Evolutionary conservation across 768 basidiomycete genomes (phyloP).

Genomic region (Gautieria morchelliformis): DNA sequence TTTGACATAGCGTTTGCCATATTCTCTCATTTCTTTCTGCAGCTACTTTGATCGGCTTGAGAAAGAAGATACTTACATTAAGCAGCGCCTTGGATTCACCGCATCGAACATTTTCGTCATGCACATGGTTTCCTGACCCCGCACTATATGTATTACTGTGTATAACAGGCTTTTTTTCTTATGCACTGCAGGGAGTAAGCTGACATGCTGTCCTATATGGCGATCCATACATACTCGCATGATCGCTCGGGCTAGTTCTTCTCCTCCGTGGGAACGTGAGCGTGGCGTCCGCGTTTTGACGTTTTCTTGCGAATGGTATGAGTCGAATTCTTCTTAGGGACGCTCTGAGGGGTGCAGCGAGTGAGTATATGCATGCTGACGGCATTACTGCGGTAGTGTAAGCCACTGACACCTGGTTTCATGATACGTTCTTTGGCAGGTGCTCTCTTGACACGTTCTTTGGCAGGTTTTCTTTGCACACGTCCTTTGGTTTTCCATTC

Average conservation of each 20-base stretch:
- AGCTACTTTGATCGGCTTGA: constrained; percentile 55
- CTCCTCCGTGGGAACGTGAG: not conserved
- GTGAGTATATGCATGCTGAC: not conserved
- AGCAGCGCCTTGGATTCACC: constrained; percentile 56
- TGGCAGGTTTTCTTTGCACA: no score
- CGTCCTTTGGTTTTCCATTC: not conserved
- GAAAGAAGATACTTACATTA: constrained; percentile 51
- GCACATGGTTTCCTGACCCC: constrained; percentile 44
- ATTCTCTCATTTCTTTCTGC: constrained; percentile 1
- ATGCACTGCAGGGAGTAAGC: not conserved
- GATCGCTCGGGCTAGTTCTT: not conserved
- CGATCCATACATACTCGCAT: no score
- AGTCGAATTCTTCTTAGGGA: not conserved
- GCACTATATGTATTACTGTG: not conserved
- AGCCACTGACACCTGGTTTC: no score
- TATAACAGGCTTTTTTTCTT: no score
- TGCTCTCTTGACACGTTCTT: not conserved
- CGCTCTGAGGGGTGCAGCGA: not conserved
- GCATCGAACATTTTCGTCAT: constrained; percentile 77
- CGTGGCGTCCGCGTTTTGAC: not conserved
- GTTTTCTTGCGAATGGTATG: not conserved
- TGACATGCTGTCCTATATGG: constrained; percentile 4
- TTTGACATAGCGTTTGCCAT: not conserved
- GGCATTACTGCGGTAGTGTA: no score
- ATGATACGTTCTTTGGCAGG: not conserved